These are phyloP conservation scores for Capsicum pubescens DNA, from an alignment of 257 asterid genomes.

Conservation along the genomic window DNA sequence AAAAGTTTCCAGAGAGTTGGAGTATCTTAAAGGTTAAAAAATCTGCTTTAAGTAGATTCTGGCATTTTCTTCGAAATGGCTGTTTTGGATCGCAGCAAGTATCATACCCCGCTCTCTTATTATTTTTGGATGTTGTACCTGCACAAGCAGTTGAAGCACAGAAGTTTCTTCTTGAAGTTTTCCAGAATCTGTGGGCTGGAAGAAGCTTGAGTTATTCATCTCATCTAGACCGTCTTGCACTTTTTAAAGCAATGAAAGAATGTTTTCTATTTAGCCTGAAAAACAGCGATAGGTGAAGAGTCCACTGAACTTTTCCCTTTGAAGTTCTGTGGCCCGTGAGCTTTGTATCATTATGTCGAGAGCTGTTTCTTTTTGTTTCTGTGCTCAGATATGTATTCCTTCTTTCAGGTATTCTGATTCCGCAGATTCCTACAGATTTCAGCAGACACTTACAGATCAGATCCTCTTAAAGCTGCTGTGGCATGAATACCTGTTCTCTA, in stretches of 20 bases:
- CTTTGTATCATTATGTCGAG: slow-evolving; percentile 21
- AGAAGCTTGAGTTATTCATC: slow-evolving; percentile 63
- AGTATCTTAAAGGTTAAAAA: slow-evolving; percentile 69
- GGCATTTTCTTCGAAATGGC: slow-evolving; percentile 85
- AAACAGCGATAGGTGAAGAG: slow-evolving; percentile 78
- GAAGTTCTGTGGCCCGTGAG: slow-evolving; percentile 1
- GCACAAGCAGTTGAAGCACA: slow-evolving; percentile 62
- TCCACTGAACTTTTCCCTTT: slow-evolving; percentile 27
- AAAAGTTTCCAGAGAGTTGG: slow-evolving; percentile 85
- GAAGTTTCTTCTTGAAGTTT: slow-evolving; percentile 77
- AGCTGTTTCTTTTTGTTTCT: slow-evolving; percentile 27
- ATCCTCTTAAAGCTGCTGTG: slow-evolving; percentile 74
- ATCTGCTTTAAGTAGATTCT: slow-evolving; percentile 66
- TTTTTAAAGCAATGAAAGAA: slow-evolving; percentile 74
- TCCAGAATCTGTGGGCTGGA: slow-evolving; percentile 88
- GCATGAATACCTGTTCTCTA: slow-evolving; percentile 67
- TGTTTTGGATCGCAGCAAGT: slow-evolving; percentile 97
- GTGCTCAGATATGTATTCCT: slow-evolving; percentile 33
- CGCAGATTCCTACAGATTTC: slow-evolving; percentile 53
- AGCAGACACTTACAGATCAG: slow-evolving; percentile 59
- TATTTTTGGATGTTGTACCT: slow-evolving; percentile 79
- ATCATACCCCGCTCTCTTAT: slow-evolving; percentile 84
- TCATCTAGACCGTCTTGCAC: slow-evolving; percentile 63
- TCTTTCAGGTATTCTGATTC: slow-evolving; percentile 67
- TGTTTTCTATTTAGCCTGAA: slow-evolving; percentile 78